These are phyloP conservation scores for Citeromyces nyonsensis DNA, from an alignment of 805 yeast genomes.

Conservation along the genomic window DNA sequence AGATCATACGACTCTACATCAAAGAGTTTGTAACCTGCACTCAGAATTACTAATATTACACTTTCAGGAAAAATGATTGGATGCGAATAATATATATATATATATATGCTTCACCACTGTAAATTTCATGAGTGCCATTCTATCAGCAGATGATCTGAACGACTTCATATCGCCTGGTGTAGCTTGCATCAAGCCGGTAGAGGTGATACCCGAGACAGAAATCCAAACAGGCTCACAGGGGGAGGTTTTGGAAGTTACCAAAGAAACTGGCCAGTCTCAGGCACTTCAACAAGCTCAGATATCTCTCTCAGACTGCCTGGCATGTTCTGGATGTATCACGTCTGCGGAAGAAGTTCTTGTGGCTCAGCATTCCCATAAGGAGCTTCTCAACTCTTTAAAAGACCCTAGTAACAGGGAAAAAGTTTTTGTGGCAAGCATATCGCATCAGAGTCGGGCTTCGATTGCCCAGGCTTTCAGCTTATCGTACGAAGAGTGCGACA, in stretches of 20 bases:
- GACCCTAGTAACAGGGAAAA: constrained; percentile 12
- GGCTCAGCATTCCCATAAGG: constrained; percentile 79
- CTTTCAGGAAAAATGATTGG: background rate
- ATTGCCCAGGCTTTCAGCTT: constrained; percentile 52
- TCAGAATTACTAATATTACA: no score
- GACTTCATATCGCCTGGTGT: constrained; percentile 91
- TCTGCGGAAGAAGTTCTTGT: constrained; percentile 92
- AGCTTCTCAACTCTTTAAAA: constrained; percentile 46
- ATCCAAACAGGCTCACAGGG: constrained; percentile 46
- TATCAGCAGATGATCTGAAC: constrained; percentile 82
- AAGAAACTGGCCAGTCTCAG: constrained; percentile 34
- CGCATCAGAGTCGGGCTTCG: constrained; percentile 80
- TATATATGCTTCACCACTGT: no score
- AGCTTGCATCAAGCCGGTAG: constrained; percentile 86
- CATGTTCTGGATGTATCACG: constrained; percentile 94
- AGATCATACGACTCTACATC: no score
- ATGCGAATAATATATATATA: no score
- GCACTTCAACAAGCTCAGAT: constrained; percentile 70
- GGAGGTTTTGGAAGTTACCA: constrained; percentile 52
- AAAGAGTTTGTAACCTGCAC: background rate
- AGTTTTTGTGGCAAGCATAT: constrained; percentile 57
- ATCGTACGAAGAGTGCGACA: constrained; percentile 41
- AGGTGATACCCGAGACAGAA: constrained; percentile 24
- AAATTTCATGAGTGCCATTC: constrained; percentile 59
- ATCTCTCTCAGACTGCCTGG: constrained; percentile 82